phyloP scores from a whole-genome alignment of 1,284 basidiomycete genomes.

The Irpex lacteus region DNA sequence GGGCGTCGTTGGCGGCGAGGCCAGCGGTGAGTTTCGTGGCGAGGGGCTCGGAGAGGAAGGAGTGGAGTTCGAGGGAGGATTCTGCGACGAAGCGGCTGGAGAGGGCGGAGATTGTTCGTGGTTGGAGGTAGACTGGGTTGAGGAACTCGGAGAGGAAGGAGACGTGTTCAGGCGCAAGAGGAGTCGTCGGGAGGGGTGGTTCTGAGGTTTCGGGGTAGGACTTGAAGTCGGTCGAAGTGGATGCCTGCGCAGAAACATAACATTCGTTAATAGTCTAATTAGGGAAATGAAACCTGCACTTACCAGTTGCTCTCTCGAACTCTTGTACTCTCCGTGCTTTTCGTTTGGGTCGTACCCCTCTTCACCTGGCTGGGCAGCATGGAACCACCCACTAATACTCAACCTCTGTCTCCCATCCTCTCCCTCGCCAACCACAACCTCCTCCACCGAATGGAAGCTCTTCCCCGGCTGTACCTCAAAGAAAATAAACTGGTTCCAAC shows the following conservation, averaged over 20 bases:
- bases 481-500: conserved; percentile 97
- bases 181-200: conserved; percentile 45
- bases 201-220: conserved; percentile 49
- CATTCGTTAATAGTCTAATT: neutral
- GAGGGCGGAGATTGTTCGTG: conserved; percentile 79
- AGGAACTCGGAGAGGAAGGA: conserved; percentile 80
- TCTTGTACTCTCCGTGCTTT: conserved; percentile 46
- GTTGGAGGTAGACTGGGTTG: conserved; percentile 88
- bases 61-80: conserved; percentile 88
- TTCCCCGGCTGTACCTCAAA: conserved; percentile 89
- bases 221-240: conserved; percentile 59
- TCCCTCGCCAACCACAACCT: conserved; percentile 80
- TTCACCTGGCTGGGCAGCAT: conserved; percentile 88
- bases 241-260: conserved; percentile 37
- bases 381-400: conserved; percentile 97
- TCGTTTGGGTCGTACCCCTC: conserved; percentile 71
- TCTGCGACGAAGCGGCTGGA: conserved; percentile 84
- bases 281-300: conserved; percentile 28
- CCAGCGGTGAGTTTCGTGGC: conserved; percentile 66
- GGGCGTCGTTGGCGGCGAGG: conserved; percentile 61
- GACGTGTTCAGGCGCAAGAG: conserved; percentile 59
- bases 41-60: conserved; percentile 73
- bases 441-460: conserved; percentile 97
- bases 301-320: conserved; percentile 80
- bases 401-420: conserved; percentile 73